These are phyloP conservation scores for Akanthomyces uredinophilus DNA, from an alignment of 2,329 filamentous ascomycete species.

Conservation along the genomic window DNA sequence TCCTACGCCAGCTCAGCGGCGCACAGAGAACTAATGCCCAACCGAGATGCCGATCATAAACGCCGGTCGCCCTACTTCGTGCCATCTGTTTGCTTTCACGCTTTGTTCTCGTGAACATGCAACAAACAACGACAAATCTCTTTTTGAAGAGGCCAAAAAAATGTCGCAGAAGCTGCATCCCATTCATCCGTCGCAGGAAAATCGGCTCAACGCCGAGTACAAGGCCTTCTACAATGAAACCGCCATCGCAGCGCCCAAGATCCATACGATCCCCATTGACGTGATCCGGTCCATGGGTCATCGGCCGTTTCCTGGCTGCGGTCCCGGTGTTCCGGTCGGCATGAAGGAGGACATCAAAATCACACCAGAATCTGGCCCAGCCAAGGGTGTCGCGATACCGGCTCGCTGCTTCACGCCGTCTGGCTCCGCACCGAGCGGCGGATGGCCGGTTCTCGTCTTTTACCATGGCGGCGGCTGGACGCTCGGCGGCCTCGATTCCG, in stretches of 20 bases:
- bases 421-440: conserved; percentile 30
- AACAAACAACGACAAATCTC: not conserved
- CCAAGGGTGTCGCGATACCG: conserved; percentile 20
- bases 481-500: conserved; percentile 43
- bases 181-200: conserved; percentile 16
- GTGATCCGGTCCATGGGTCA: not conserved
- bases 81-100: not conserved
- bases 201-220: conserved; percentile 1
- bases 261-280: not conserved
- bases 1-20: too few species aligned
- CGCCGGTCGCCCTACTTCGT: not conserved
- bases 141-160: not conserved
- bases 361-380: conserved; percentile 29
- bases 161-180: conserved; percentile 26
- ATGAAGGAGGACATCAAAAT: not conserved
- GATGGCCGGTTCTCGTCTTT: conserved; percentile 46
- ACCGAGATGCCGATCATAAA: not conserved
- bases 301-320: not conserved
- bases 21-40: not conserved
- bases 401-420: conserved; percentile 40
- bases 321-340: not conserved
- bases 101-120: too few species aligned
- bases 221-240: not conserved
- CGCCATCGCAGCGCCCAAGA: not conserved
- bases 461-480: conserved; percentile 49